Base-by-base conservation (phyloP, 257 asterid genomes). In the Solanum acaule region DNA sequence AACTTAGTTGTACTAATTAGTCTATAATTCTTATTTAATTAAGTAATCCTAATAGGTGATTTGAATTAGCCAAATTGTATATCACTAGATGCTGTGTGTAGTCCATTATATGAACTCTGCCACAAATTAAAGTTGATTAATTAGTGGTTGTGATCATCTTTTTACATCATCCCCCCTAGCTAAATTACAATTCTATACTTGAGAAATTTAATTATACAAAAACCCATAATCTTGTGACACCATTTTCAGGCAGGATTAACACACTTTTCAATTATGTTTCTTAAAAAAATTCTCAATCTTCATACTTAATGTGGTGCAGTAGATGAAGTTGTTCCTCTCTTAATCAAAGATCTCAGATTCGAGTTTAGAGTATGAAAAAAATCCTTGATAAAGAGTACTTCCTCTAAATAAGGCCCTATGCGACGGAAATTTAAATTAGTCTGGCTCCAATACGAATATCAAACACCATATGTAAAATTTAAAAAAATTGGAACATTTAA, bases 1-100 rank as follows among this genome's bases (percentile, higher is more conserved):
- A 81, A 81, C 75, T 87, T 75, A 87, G 70, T 33, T 68, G 78
- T 33, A 86, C 89, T 76, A 87, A 65, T 29, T 82, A 46, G 42
- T 46, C 40, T 46, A 81, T 29, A 46, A 46, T 81, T 81, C 18
- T 42, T 82, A 29, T 49, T 79, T 82, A 44, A 49, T 29, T 49
- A 49, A 31, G 29, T 16, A 82, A 82, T 49, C 40, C 59, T 15
- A 20, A 79, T 18, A 46, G 22, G n/a, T 82, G 86, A 82, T 49
- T 12, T 49, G 70, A 82, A 31, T 29, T 82, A 49, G 86, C 31
- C 70, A 29, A 82, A 79, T 29, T 82, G 44, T 82, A 82, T 10
- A 46, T 82, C 20, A 49, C 40, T 49, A 82, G 20, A 82, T 82
- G 86, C 44, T 82, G 29, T 82, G 70, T 49, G 85, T 79, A 44